Base-by-base conservation (phyloP, 2,329 filamentous ascomycete species). In the Ilyonectria mors-panacis region DNA sequence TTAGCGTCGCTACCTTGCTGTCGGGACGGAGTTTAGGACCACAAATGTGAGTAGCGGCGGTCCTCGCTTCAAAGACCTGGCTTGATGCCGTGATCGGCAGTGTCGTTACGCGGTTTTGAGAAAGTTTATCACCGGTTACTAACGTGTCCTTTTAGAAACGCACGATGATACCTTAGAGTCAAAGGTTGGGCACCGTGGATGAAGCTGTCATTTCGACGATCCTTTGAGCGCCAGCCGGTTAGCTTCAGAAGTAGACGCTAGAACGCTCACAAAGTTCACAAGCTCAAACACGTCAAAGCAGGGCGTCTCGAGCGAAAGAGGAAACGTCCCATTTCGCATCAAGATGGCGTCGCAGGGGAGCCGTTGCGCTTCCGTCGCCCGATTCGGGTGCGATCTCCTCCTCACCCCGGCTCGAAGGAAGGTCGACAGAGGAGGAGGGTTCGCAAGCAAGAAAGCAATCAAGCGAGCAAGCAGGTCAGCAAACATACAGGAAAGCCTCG, bases 371-470 rank as follows among this genome's bases (percentile, higher is more conserved):
- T 63, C 61, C 63, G 55, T 65, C 58, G 55, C 67, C 62, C 60
- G 58, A 73, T 72, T 51, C 30, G 71, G 72, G 54, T 74, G 63
- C 59, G 70, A 73, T 75, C 73, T 64, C 42, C 71, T 56, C 44
- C 30, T 42, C 37, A 21, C 37, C 45, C 63, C 63, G 15, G 39
- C 42, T 51, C 23, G 21, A 28, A 33, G 4, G 37, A 61, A 65
- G 58, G 56, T 50, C 45, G n/a, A 35, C 37, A 19, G 33, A 26
- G 21, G 48, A 42, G 26, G 26, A 26, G 26, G 26, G 28, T 53
- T 53, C 19, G 30, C 48, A 33, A 26, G 35, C 57, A 51, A 39
- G 45, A 15, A 30, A 21, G 30, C 56, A 51, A 56, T 23, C 17
- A 7, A 28, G 39, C 39, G 17, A 19, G n/a, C 55, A 30, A 42